These are phyloP conservation scores for Kazachstania sp. DNA, from an alignment of 1,139 yeast genomes.

Conservation along the genomic window DNA sequence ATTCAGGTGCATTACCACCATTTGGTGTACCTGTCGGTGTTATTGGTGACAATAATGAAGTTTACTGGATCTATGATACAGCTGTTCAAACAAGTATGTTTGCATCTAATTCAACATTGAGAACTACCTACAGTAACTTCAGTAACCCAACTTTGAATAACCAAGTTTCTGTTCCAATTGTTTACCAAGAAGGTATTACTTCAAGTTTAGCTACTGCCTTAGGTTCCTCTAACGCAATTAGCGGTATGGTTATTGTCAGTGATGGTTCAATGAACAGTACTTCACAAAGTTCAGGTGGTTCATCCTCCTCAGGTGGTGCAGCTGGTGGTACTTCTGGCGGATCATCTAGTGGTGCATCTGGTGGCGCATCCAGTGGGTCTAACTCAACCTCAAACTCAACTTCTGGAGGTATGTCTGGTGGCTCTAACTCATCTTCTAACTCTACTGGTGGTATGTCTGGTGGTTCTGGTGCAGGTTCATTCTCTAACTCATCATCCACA, in stretches of 20 bases:
- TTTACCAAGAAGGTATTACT: conserved; percentile 20
- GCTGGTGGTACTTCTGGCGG: background rate
- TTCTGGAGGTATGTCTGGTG: background rate
- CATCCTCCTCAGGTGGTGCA: no score
- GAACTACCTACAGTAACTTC: conserved; percentile 16
- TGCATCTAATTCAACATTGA: conserved; percentile 15
- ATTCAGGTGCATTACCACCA: conserved; percentile 25
- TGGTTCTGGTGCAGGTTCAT: no score
- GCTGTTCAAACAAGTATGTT: conserved; percentile 15
- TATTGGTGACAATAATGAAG: conserved; percentile 9
- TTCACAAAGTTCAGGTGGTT: background rate
- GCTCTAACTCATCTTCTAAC: no score
- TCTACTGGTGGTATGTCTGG: no score
- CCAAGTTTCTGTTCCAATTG: conserved; percentile 19
- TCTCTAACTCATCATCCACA: no score
- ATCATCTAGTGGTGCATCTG: background rate
- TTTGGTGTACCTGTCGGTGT: conserved; percentile 22
- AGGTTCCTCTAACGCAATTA: conserved; percentile 6
- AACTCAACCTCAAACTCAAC: background rate
- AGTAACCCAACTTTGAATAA: conserved; percentile 10
- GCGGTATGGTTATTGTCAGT: conserved; percentile 23
- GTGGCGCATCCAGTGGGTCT: background rate
- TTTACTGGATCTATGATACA: conserved; percentile 20
- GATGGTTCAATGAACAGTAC: background rate
- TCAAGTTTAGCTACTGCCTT: conserved; percentile 11